Base-by-base conservation (phyloP, 2,329 filamentous ascomycete genomes). In the Penicillium paneum region DNA sequence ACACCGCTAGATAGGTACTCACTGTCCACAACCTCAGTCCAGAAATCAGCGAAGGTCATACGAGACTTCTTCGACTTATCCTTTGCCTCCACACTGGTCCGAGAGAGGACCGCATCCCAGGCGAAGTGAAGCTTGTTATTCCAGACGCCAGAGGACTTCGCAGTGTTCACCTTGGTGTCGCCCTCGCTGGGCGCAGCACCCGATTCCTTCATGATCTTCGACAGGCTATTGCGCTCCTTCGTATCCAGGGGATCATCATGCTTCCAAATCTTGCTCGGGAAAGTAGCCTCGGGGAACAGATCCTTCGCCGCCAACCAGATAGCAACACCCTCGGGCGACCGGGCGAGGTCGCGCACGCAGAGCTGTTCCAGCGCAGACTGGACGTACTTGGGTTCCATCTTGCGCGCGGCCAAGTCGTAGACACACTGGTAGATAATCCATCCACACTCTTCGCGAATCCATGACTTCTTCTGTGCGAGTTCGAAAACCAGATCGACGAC, bases 391-490 rank as follows among this genome's bases (percentile, higher is more conserved):
- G 64, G 59, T 17, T 73, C 61, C 19, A 71, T 68, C 28, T 74
- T 66, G 29, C 73, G 67, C 8, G 71, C 36, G 10, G 66, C 67
- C 31, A 82, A 64, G 19, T 86, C 84, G 31, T 81, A 80, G 35
- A 94, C 72, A 13, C 87, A 85, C 67, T 91, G 85, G 41, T 89
- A 87, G 26, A 97, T 79, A 44, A 94, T 84, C 80, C 87, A 90
- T 31, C 89, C 91, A 65, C 91, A 96, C 70, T 96, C 90, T 65
- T 93, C 87, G 57, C 90, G 84, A 61, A 97, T 80, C 93, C 92
- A 97, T 31, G 89, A 84, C 73, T 96, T 95, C 74, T 89, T 89
- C 64, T 84, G 83, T 38, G 88, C 85, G 56, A 97, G 81, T 58
- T 86, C 83, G 64, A 91, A 81, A 31, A 97, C 76, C 49, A 89